Base-by-base conservation (phyloP, 2,329 filamentous ascomycete genomes). In the Trichoderma atrobrunneum region DNA sequence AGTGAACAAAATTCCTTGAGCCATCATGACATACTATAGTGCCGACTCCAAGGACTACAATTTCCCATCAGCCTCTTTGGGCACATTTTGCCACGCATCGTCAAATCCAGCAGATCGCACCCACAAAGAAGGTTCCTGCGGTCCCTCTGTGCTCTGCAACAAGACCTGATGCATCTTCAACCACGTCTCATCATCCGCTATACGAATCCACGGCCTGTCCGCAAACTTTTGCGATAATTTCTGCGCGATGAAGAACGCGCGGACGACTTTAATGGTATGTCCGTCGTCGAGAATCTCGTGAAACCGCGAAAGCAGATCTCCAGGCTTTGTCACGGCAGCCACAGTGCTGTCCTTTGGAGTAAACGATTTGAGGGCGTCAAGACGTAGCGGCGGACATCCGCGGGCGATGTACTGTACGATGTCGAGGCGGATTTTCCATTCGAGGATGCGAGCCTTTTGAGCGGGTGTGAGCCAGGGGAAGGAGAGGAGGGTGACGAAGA, bases 391-490 rank as follows among this genome's bases (percentile, higher is more conserved):
- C 0, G 93, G 91, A 1, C 86, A 87, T 4, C 87, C 87, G 11
- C 92, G 86, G 1, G 91, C 92, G 0, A 91, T 88, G 79, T 97
- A 97, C 81, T 94, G 85, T 7, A 90, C 78, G 7, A 97, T 83
- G 78, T 96, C 93, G 75, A 90, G 82, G 56, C 94, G 89, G 64
- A 91, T 92, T 81, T 97, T 97, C 88, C 90, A 95, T 80, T 96
- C 92, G 8, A 97, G 84, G 0, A 97, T 82, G 7, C 93, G 89
- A 14, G 86, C 84, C 78, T 95, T 95, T 62, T 84, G 84, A 8
- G 85, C 83, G 0, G 82, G 78, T 0, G 89, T 84, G 57, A 94
- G 84, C 87, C 88, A 96, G 48, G 84, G 75, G 74, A 86, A 86
- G 12, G 82, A 82, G 77, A 90, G 87, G 78, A 97, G 86, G 8